These are phyloP conservation scores for Vigna trinervia DNA, from an alignment of 306 rosid genomes.

Conservation along the genomic window DNA sequence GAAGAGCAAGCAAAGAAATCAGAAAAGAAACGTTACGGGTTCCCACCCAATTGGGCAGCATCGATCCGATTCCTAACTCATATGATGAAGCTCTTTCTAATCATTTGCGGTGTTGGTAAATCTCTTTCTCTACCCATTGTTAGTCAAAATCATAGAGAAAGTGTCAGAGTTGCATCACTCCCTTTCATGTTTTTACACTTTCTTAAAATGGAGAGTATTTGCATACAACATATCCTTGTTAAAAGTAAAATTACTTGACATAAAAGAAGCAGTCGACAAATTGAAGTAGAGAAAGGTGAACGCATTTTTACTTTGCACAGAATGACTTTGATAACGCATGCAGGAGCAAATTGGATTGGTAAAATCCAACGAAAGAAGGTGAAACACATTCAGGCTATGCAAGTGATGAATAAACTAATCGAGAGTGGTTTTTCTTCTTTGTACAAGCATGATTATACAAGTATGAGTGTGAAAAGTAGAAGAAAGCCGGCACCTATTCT, in stretches of 20 bases:
- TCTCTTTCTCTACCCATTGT: background rate
- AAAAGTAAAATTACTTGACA: background rate
- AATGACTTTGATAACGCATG: background rate
- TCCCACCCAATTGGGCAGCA: slow-evolving; percentile 52
- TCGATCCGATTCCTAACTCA: slow-evolving; percentile 26
- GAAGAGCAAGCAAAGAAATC: slow-evolving; percentile 35
- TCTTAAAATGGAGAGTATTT: background rate
- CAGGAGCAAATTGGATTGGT: slow-evolving; percentile 52
- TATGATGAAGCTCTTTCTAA: slow-evolving; percentile 45
- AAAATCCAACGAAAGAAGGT: slow-evolving; percentile 54
- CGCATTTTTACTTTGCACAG: background rate
- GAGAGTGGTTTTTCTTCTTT: slow-evolving; percentile 15
- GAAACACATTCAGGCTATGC: slow-evolving; percentile 46
- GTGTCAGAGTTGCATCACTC: background rate
- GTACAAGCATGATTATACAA: slow-evolving; percentile 25
- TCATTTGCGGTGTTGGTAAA: slow-evolving; percentile 53
- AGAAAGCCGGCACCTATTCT: slow-evolving; percentile 35
- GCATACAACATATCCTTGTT: background rate
- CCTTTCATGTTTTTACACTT: background rate
- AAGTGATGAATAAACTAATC: slow-evolving; percentile 51
- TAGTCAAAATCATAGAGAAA: background rate
- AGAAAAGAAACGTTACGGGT: background rate
- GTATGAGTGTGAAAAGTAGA: slow-evolving; percentile 13
- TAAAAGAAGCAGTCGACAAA: background rate
- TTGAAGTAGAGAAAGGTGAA: background rate